phyloP scores from a whole-genome alignment of 1,284 basidiomycete species.

The Mycosarcoma maydis region DNA sequence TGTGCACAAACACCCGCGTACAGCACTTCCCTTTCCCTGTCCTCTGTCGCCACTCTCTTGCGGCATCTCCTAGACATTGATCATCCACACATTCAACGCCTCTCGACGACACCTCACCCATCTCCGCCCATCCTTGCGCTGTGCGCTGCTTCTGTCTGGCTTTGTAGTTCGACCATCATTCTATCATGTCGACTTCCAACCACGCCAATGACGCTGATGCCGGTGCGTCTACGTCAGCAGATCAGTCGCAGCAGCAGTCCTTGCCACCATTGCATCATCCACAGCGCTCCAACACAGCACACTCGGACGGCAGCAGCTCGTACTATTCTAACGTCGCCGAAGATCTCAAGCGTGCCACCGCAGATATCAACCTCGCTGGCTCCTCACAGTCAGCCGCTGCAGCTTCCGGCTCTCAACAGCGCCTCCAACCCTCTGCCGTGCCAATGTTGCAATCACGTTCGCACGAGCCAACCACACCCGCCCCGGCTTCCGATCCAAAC shows the following conservation, averaged over 20 bases:
- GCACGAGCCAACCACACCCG: conserved; percentile 1
- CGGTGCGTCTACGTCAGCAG: conserved; percentile 4
- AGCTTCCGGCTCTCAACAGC: conserved; percentile 15
- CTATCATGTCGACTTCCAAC: conserved; percentile 10
- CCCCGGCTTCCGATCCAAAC: neutral
- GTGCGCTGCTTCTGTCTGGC: neutral
- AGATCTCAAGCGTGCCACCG: conserved; percentile 18
- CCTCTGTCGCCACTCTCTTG: neutral
- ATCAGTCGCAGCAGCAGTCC: neutral
- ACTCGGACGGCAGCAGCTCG: conserved; percentile 31
- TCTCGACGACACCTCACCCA: neutral
- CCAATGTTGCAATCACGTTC: conserved; percentile 23
- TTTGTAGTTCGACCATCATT: neutral
- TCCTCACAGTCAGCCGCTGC: neutral
- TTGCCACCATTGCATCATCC: conserved; percentile 9
- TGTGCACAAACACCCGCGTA: conserved; percentile 1
- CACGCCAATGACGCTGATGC: conserved; percentile 5
- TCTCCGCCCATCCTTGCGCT: neutral
- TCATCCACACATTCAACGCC: neutral
- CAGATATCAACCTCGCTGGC: conserved; percentile 10
- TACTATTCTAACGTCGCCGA: conserved; percentile 25
- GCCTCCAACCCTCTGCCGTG: conserved; percentile 1
- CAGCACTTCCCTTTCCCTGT: neutral
- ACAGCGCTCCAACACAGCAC: conserved; percentile 25
- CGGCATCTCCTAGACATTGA: neutral